Evolutionary conservation across 495 filamentous ascomycete species (phyloP), one percentile per base, ranked within the genome.

Genomic region (Neurospora sp.): DNA sequence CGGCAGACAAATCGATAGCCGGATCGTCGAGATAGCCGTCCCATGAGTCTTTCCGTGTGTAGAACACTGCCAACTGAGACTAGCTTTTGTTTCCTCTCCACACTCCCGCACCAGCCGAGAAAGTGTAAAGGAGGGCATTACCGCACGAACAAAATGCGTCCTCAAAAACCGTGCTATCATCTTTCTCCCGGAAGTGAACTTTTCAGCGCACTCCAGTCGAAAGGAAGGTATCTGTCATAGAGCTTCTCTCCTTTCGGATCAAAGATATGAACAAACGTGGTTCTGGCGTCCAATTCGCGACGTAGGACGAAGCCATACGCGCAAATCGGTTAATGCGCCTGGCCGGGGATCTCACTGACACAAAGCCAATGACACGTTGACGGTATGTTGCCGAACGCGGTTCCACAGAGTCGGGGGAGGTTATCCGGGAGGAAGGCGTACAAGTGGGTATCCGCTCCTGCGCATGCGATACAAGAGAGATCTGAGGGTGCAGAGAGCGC

Each of bases 11-110:
- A 73, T 75, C 79, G 76, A 71, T 77, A 77, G 76, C 79, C 80
- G 78, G 78, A 78, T 77, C 73, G 74, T 76, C 80, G 76, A 78
- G 72, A 77, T 74, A 66, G 15, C 6, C 28, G 28, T 66, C 54
- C 28, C 54, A 66, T 74, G 82, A 88, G 87, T 91, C 89, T 86
- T 79, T 86, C 84, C 83, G 88, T 92, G 82, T 89, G 91, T 74
- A 80, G 86, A 88, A 90, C 91, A 92, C 87, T 88, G 86, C 90
- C 90, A 88, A 91, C 90, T 80, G 81, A 87, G 92, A 94, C 89
- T 88, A 85, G 92, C 91, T 92, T 95, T 94, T 94, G 91, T 86
- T 92, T 94, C 91, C 91, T 90, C 91, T 88, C 88, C 88, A 71
- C 54, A 66, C 73, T 69, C 76, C 77, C 75, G 38, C 54, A 54